phyloP scores from a whole-genome alignment of 306 rosid species.

The Prunus mume region DNA sequence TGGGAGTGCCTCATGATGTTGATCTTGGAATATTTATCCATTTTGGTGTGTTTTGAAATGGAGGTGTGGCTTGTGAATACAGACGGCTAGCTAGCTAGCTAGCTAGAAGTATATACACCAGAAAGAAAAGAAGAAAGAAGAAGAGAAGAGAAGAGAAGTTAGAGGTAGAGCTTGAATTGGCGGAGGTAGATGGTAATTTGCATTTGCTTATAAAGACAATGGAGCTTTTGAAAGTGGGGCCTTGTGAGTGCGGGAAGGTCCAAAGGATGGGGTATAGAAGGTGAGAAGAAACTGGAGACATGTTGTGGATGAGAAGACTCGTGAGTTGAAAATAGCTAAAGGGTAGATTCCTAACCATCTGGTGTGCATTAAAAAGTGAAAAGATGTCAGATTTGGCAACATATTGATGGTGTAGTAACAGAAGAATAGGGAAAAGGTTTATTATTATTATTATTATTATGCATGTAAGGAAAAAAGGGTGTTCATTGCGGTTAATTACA shows the following conservation, averaged over 20 bases:
- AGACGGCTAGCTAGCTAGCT: no score
- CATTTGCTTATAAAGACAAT: not conserved
- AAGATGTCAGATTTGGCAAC: not conserved
- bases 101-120: no score
- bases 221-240: not conserved
- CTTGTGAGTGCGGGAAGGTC: not conserved
- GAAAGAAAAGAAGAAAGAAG: not conserved
- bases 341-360: not conserved
- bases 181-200: not conserved
- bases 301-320: not conserved
- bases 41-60: slow-evolving; percentile 1
- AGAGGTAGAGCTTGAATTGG: not conserved
- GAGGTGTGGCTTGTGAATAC: not conserved
- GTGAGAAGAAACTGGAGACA: not conserved
- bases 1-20: slow-evolving; percentile 11
- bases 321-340: not conserved
- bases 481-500: no score
- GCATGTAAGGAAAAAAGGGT: no score
- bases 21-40: slow-evolving; percentile 59
- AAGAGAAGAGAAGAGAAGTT: not conserved
- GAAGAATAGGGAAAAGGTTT: not conserved
- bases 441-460: no score
- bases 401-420: not conserved
- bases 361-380: not conserved
- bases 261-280: slow-evolving; percentile 3